Conservation (phyloP, 345 rosid genomes). For the Litchi chinensis region DNA sequence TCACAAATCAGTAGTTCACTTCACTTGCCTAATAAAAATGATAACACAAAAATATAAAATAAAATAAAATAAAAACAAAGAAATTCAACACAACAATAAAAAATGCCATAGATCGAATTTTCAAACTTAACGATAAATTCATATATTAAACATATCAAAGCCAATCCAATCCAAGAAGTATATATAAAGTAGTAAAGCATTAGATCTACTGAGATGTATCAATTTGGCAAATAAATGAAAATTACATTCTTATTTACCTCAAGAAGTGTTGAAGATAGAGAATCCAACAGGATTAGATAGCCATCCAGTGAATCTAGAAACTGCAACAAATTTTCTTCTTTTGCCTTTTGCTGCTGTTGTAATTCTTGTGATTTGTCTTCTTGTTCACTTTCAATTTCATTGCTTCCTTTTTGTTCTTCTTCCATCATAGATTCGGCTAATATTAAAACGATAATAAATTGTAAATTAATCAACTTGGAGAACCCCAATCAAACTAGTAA, state of each 20-base stretch:
- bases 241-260: slow-evolving; percentile 45
- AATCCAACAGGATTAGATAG: slow-evolving; percentile 60
- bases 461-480: not conserved
- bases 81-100: not conserved
- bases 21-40: not conserved
- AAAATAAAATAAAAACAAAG: not conserved
- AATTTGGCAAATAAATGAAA: not conserved
- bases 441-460: no score
- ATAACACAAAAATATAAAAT: not conserved
- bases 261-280: slow-evolving; percentile 67
- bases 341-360: slow-evolving; percentile 4
- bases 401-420: slow-evolving; percentile 16
- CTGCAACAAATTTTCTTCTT: slow-evolving; percentile 46
- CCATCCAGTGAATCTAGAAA: slow-evolving; percentile 80
- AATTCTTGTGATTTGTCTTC: not conserved
- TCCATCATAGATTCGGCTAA: slow-evolving; percentile 23
- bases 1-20: not conserved
- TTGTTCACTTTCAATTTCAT: slow-evolving; percentile 29
- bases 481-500: not conserved
- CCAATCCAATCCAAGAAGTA: not conserved
- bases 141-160: not conserved
- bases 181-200: not conserved
- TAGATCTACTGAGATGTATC: slow-evolving; percentile 15
- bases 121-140: not conserved
- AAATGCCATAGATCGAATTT: not conserved